Base-by-base conservation (phyloP, 352 stramenopile species). In the Peronospora destructor region DNA sequence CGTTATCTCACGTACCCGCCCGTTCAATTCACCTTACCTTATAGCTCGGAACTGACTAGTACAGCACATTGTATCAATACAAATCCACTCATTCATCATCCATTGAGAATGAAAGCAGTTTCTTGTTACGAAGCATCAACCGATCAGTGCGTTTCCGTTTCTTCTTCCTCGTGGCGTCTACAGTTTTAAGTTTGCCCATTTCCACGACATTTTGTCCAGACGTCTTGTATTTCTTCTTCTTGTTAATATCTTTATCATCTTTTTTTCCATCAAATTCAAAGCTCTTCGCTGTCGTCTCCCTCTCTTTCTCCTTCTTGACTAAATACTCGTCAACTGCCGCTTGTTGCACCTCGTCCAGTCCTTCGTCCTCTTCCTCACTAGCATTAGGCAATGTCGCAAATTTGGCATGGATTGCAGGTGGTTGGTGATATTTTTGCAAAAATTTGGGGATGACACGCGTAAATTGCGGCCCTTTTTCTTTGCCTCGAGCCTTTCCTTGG, bases 361-460 rank as follows among this genome's bases (percentile, higher is more conserved):
- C 74, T 44, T 76, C 74, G 12, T 85, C 76, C 16, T 77, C 64
- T 0, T 21, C 19, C 19, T 21, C 19, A 21, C 57, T 53, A 6
- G 57, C 49, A 30, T 70, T 71, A 2, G 71, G 59, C 23, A 76
- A 48, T 30, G 66, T 49, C 11, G 64, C 66, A 38, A 92, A 89
- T 52, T 88, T 92, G 45, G 79, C 76, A 30, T 83, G 61, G 33
- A 92, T 80, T 17, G 65, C 66, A 17, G 71, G 72, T 29, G 68
- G 62, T 25, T 74, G 64, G 48, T 89, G 75, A 50, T 74, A 92
- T 36, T 87, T 81, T 35, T 82, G 82, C 39, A 92, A 56, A 49
- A 92, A 92, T 52, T 88, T 90, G 30, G 82, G 82, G 45, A 92
- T 85, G 50, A 90, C 77, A 4, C 79, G 78, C 26, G 72, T 92